phyloP scores from a whole-genome alignment of 2,329 filamentous ascomycete species.

The Cryoendolithus antarcticus region DNA sequence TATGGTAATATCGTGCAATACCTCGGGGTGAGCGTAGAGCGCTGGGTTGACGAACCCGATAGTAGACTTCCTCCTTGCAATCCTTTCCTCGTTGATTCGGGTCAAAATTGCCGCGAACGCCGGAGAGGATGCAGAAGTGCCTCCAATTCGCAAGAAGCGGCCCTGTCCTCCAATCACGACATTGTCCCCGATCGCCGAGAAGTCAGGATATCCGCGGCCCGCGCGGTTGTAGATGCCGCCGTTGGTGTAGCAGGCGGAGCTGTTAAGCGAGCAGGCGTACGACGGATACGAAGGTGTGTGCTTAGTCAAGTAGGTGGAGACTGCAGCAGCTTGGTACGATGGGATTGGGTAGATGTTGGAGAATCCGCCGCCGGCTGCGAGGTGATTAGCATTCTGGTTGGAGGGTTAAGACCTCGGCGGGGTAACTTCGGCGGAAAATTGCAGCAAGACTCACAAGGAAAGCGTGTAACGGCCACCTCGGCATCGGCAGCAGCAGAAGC shows the following conservation, averaged over 20 bases:
- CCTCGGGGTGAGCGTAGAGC: conserved; percentile 31
- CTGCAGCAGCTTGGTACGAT: conserved; percentile 33
- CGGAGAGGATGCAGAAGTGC: conserved; percentile 40
- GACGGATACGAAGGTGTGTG: conserved; percentile 28
- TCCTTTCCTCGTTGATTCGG: conserved; percentile 30
- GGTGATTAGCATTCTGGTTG: no score
- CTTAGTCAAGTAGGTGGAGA: conserved; percentile 29
- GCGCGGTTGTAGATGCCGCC: conserved; percentile 21
- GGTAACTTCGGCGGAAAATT: no score
- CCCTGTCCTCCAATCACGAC: conserved; percentile 31
- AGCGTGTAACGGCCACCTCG: no score
- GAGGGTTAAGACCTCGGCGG: no score
- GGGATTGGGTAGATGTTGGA: conserved; percentile 38
- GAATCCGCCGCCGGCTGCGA: conserved; percentile 33
- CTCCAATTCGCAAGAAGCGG: conserved; percentile 32
- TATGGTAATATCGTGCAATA: conserved; percentile 28
- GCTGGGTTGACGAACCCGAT: conserved; percentile 32
- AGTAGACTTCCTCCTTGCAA: conserved; percentile 24
- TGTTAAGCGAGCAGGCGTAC: conserved; percentile 4
- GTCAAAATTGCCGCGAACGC: conserved; percentile 38
- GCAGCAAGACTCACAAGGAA: no score
- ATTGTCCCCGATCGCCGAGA: conserved; percentile 21
- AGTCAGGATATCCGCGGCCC: conserved; percentile 36
- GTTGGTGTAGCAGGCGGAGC: conserved; percentile 35
- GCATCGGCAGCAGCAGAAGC: no score